phyloP scores from a whole-genome alignment of 2,329 filamentous ascomycete genomes.

The Colletotrichum sp. region DNA sequence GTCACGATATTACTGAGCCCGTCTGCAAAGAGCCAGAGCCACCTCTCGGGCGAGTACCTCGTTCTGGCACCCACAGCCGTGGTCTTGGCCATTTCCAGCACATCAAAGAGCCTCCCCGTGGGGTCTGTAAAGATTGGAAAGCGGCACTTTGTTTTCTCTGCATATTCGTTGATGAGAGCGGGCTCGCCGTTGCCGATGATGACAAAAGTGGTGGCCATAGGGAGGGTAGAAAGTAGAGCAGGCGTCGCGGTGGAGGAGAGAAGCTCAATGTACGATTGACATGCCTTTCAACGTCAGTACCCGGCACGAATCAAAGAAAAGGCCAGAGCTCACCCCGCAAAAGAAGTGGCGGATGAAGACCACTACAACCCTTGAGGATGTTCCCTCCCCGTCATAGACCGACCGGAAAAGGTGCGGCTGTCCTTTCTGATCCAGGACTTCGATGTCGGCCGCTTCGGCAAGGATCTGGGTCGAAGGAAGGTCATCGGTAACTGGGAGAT shows the following conservation, averaged over 20 bases:
- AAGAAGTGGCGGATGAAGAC: background rate
- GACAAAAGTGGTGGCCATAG: background rate
- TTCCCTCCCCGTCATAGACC: background rate
- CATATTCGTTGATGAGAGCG: background rate
- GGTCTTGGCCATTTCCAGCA: background rate
- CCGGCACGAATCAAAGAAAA: background rate
- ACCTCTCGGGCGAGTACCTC: background rate
- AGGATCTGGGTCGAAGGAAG: background rate
- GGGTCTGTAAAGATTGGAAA: background rate
- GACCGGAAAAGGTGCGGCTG: background rate
- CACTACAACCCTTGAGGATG: background rate
- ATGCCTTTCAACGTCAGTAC: background rate
- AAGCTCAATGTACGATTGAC: background rate
- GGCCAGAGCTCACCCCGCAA: background rate
- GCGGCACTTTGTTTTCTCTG: background rate
- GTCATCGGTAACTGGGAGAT: background rate
- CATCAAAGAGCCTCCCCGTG: background rate
- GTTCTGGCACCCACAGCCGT: background rate
- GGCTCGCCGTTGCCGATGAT: background rate
- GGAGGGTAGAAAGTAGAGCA: background rate
- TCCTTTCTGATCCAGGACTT: background rate
- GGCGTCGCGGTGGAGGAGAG: background rate
- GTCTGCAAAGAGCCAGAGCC: background rate
- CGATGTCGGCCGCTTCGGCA: background rate
- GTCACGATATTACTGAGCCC: background rate